A percentile compares a stretch with the other conserved stretches of the same genome.
These are phyloP conservation scores for Coccomyxa sp. DNA, from an alignment of 139 green algal species.

Conservation along the genomic window DNA sequence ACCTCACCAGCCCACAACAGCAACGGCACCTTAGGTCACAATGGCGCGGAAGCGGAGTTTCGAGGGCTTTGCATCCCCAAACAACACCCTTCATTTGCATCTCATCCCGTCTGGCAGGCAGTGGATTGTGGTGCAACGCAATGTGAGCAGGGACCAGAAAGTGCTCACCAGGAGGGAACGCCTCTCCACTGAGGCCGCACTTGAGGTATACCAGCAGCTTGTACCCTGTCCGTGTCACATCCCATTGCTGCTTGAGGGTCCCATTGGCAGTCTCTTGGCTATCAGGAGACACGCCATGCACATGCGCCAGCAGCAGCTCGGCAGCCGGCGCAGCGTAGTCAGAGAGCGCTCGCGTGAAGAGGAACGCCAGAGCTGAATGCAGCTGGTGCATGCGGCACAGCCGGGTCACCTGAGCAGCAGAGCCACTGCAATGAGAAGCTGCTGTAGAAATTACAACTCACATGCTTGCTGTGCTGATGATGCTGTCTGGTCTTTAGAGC, in stretches of 20 bases:
- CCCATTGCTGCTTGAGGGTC: background rate
- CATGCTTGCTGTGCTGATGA: no score
- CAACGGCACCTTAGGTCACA: no score
- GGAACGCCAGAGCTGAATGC: constrained; percentile 64
- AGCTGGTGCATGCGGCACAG: constrained; percentile 75
- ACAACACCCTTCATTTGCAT: no score
- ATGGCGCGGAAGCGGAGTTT: no score
- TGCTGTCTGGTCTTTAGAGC: no score
- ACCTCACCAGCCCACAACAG: no score
- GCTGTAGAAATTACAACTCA: no score
- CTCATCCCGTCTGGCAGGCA: no score
- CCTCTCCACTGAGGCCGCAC: constrained; percentile 34
- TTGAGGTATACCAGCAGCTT: constrained; percentile 72
- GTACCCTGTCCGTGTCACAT: constrained; percentile 34
- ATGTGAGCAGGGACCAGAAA: no score
- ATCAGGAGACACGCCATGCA: background rate
- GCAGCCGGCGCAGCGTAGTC: constrained; percentile 76
- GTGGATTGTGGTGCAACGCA: no score
- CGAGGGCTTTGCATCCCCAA: no score
- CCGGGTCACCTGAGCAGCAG: constrained; percentile 58
- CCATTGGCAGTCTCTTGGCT: background rate
- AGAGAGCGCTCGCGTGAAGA: constrained; percentile 66
- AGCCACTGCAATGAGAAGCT: no score
- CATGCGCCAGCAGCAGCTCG: constrained; percentile 62
- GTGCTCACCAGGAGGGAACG: constrained; percentile 36